Conservation (phyloP, 2,329 filamentous ascomycete species). For the Clarireedia paspali region DNA sequence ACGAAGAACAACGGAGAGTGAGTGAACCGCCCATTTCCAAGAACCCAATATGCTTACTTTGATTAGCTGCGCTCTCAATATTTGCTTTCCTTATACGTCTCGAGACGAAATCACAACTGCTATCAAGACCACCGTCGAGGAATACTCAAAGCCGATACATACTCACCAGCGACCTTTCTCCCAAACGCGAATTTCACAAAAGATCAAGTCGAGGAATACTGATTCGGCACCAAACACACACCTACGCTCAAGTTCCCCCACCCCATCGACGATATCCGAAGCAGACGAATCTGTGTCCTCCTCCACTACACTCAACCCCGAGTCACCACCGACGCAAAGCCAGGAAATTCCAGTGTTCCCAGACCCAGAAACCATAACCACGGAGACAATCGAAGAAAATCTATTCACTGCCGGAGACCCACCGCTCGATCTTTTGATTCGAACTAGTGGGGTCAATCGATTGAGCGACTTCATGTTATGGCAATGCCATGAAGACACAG, state of each 20-base stretch:
- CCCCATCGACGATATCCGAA: slow-evolving; percentile 35
- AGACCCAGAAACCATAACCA: slow-evolving; percentile 85
- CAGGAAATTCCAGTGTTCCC: slow-evolving; percentile 36
- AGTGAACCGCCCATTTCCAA: slow-evolving; percentile 16
- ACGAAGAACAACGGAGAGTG: slow-evolving; percentile 81
- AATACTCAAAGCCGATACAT: slow-evolving; percentile 69
- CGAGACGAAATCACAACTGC: slow-evolving; percentile 90
- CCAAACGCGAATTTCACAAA: slow-evolving; percentile 77
- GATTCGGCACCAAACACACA: slow-evolving; percentile 13
- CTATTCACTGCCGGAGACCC: slow-evolving; percentile 83
- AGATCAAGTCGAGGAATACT: slow-evolving; percentile 64
- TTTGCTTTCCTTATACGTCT: slow-evolving; percentile 97
- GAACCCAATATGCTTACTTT: not conserved
- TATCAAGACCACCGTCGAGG: slow-evolving; percentile 77
- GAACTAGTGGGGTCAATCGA: slow-evolving; percentile 87
- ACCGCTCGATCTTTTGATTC: slow-evolving; percentile 81
- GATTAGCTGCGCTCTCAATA: slow-evolving; percentile 64
- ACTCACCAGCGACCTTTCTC: slow-evolving; percentile 69
- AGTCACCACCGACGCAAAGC: slow-evolving; percentile 25
- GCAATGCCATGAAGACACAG: slow-evolving; percentile 90
- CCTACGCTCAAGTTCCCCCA: slow-evolving; percentile 39
- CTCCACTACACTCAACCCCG: slow-evolving; percentile 42
- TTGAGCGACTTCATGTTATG: slow-evolving; percentile 98
- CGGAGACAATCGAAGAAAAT: slow-evolving; percentile 73
- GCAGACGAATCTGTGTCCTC: slow-evolving; percentile 48